Percentiles rank a stretch among this genome's conserved stretches.
Evolutionary conservation across 352 stramenopile genomes (phyloP).

Genomic region (Pythium volutum): DNA sequence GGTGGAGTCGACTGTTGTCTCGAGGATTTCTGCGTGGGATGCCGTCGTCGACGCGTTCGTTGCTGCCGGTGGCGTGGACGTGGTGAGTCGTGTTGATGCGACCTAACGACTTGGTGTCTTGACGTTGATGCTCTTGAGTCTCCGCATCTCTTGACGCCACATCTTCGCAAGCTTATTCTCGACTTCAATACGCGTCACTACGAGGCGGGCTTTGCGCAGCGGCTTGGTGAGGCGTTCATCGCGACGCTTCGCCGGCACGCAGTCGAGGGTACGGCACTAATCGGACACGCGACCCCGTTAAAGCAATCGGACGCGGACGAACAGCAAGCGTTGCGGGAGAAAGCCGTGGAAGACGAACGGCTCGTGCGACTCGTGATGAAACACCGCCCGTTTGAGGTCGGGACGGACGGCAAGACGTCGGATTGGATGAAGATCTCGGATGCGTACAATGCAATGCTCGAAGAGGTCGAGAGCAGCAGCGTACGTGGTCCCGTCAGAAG

Average conservation of each 20-base stretch:
- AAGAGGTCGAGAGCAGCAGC: too few species aligned
- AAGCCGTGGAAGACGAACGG: background rate
- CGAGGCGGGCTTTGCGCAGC: background rate
- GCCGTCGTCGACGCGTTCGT: too few species aligned
- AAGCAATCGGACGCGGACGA: too few species aligned
- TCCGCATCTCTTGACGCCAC: background rate
- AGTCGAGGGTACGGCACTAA: too few species aligned
- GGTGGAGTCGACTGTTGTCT: too few species aligned
- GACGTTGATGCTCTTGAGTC: background rate
- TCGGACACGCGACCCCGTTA: too few species aligned
- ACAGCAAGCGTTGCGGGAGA: background rate
- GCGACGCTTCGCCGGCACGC: background rate
- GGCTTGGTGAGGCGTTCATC: background rate
- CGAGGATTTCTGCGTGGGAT: too few species aligned
- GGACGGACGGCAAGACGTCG: background rate
- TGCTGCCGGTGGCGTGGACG: too few species aligned
- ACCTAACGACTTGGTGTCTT: too few species aligned
- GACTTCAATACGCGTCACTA: background rate
- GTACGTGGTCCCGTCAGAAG: too few species aligned
- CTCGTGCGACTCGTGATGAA: background rate
- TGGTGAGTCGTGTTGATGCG: too few species aligned
- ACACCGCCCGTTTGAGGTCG: background rate
- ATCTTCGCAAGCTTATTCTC: background rate
- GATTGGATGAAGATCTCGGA: background rate
- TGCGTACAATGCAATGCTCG: background rate